A percentile compares a stretch with the other conserved stretches of the same genome.
phyloP scores from a whole-genome alignment of 2,329 filamentous ascomycete genomes.

The Phaeosphaeriaceae sp. region DNA sequence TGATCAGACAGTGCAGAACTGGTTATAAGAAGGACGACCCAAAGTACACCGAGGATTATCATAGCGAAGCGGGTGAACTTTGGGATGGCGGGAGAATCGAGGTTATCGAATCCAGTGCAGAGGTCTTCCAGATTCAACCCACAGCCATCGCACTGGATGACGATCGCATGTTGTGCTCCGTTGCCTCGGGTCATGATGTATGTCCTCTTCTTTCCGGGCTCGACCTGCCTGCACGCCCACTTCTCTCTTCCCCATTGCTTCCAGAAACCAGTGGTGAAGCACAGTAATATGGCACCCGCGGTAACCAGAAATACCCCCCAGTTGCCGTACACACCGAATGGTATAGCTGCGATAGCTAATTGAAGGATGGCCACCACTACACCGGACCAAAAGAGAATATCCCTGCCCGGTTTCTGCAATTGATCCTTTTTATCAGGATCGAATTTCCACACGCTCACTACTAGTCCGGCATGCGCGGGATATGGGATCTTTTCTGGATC shows the following conservation, averaged over 20 bases:
- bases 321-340: constrained; percentile 15
- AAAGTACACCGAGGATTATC: constrained; percentile 9
- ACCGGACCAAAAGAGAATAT: constrained; percentile 11
- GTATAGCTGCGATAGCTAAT: constrained; percentile 15
- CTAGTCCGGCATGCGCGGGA: constrained; percentile 5
- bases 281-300: constrained; percentile 7
- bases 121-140: constrained; percentile 23
- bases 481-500: not conserved
- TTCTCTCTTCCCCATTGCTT: constrained; percentile 22
- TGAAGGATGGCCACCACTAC: constrained; percentile 13
- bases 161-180: constrained; percentile 21
- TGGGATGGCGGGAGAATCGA: constrained; percentile 13
- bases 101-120: constrained; percentile 14
- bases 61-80: constrained; percentile 11
- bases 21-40: constrained; percentile 27
- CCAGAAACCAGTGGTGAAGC: constrained; percentile 10
- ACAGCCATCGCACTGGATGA: constrained; percentile 11
- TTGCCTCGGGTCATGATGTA: constrained; percentile 22
- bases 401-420: not conserved
- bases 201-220: constrained; percentile 7
- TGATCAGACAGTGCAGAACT: constrained; percentile 15
- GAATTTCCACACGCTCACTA: constrained; percentile 1
- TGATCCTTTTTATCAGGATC: not conserved
- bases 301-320: constrained; percentile 21
- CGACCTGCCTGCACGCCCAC: constrained; percentile 14